Conservation (phyloP, 108 stramenopile species). For the Nitzschia inconspicua region DNA sequence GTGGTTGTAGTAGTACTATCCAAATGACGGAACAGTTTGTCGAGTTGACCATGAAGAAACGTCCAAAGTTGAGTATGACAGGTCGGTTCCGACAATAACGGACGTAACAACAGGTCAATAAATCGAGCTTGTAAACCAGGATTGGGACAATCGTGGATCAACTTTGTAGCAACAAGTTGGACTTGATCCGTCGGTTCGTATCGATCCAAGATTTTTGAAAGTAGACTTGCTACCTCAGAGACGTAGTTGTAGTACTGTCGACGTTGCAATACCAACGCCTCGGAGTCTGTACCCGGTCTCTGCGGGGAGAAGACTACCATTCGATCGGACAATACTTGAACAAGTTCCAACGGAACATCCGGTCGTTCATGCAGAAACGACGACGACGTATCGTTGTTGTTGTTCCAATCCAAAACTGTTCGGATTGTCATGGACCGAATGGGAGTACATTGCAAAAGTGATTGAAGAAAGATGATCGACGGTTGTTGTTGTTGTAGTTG, state of each 20-base stretch:
- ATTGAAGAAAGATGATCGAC: constrained; percentile 1
- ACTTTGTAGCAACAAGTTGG: constrained; percentile 20
- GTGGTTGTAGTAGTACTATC: no score
- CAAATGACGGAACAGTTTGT: no score
- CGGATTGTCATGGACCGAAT: constrained; percentile 6
- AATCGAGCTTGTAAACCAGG: constrained; percentile 33
- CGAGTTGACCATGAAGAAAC: no score
- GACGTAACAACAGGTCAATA: constrained; percentile 34
- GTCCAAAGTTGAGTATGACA: no score
- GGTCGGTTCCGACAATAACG: no score
- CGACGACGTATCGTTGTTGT: background rate
- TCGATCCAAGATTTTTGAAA: constrained; percentile 21
- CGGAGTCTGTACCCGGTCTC: background rate
- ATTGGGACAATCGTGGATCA: constrained; percentile 29
- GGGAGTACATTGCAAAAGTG: background rate
- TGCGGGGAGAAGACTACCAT: constrained; percentile 7
- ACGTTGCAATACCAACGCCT: background rate
- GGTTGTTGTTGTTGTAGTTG: background rate
- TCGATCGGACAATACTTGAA: constrained; percentile 32
- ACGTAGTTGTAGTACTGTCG: background rate
- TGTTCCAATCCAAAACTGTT: background rate
- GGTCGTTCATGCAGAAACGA: background rate
- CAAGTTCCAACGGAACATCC: constrained; percentile 14
- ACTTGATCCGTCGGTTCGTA: constrained; percentile 25
- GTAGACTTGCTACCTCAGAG: constrained; percentile 6